phyloP scores from a whole-genome alignment of 257 asterid species.

The Solanum virginianum region DNA sequence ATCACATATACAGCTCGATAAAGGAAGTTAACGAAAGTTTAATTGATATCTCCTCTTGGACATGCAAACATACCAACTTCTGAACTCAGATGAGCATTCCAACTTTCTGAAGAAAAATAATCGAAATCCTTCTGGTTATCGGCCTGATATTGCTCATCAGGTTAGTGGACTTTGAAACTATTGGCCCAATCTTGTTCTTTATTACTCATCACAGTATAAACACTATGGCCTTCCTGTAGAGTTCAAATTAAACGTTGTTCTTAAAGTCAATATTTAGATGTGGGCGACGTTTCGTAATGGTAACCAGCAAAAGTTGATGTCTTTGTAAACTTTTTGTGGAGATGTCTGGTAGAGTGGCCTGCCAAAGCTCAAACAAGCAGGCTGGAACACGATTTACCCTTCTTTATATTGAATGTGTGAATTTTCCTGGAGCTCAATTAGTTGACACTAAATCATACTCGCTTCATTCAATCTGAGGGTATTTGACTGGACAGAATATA shows the following conservation, averaged over 20 bases:
- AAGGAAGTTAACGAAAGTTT: not conserved
- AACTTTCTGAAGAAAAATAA: constrained; percentile 38
- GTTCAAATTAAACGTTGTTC: not conserved
- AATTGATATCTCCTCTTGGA: not conserved
- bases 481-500: not conserved
- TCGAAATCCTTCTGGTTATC: constrained; percentile 60
- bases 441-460: not conserved
- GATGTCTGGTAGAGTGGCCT: not conserved
- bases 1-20: not conserved
- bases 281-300: not conserved
- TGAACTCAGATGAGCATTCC: constrained; percentile 77
- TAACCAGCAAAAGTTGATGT: not conserved
- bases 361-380: not conserved
- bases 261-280: not conserved
- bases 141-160: constrained; percentile 90
- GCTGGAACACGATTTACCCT: not conserved
- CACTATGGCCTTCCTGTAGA: not conserved
- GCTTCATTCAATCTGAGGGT: not conserved
- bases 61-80: constrained; percentile 56
- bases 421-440: not conserved
- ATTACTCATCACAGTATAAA: not conserved
- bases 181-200: not conserved
- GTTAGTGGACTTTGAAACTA: constrained; percentile 11
- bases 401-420: not conserved
- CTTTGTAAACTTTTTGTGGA: not conserved